Evolutionary conservation across 176 grass and related monocot genomes (phyloP).

Genomic region (Carex cristatella): DNA sequence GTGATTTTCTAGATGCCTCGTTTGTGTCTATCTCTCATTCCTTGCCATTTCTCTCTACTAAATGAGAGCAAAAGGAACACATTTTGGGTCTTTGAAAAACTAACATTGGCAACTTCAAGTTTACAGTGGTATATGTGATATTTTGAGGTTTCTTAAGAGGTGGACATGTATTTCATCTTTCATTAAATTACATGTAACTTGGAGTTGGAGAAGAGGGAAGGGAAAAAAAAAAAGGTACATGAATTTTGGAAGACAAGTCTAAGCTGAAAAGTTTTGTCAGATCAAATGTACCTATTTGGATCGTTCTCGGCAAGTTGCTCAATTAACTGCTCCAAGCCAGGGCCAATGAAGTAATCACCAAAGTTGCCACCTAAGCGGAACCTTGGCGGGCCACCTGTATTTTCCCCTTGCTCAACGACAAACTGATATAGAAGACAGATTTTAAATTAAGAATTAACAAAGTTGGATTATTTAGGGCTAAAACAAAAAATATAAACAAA

Average conservation of each 20-base stretch:
- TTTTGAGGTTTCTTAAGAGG: background rate
- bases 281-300: constrained; percentile 49
- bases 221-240: background rate
- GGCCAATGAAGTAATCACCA: constrained; percentile 87
- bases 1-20: background rate
- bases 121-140: background rate
- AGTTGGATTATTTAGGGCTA: background rate
- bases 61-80: background rate
- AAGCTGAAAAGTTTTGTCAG: background rate
- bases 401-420: constrained; percentile 54
- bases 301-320: constrained; percentile 95
- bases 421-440: background rate
- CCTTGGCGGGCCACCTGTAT: constrained; percentile 21
- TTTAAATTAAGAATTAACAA: background rate
- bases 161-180: background rate
- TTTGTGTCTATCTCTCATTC: background rate
- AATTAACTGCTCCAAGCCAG: constrained; percentile 84
- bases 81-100: background rate
- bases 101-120: background rate
- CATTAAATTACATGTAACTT: background rate
- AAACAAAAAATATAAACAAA: background rate
- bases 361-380: constrained; percentile 51
- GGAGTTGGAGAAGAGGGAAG: background rate
- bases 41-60: background rate
- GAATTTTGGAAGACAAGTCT: background rate